A percentile compares a stretch with the other conserved stretches of the same genome.
Evolutionary conservation across 805 yeast species (phyloP).

Genomic region (Komagataella mondaviorum): DNA sequence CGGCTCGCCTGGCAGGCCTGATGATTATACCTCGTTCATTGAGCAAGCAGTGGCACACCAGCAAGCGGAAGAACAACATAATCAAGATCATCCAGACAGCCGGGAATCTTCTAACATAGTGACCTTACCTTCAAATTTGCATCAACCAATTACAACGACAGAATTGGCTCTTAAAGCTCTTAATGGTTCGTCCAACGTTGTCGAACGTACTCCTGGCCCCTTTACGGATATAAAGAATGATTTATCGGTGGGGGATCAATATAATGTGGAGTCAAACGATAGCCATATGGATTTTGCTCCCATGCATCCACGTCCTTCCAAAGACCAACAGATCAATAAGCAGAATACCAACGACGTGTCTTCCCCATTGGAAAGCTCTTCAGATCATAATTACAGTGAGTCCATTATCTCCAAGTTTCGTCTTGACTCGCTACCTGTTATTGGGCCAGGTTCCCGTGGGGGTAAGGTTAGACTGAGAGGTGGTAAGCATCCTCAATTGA

Average conservation of each 20-base stretch:
- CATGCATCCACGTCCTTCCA: not conserved
- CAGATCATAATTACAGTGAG: slow-evolving; percentile 6
- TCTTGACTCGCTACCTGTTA: slow-evolving; percentile 3
- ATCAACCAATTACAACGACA: not conserved
- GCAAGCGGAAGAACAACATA: not conserved
- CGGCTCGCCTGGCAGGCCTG: not conserved
- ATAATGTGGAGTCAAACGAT: not conserved
- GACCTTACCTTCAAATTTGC: not conserved
- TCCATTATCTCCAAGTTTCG: slow-evolving; percentile 7
- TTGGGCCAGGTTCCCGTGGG: slow-evolving; percentile 1
- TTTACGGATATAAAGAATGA: not conserved
- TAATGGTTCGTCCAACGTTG: not conserved
- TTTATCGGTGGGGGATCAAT: not conserved
- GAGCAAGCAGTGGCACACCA: not conserved
- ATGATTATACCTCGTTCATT: not conserved
- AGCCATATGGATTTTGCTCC: not conserved
- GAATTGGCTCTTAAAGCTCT: not conserved
- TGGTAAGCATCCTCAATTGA: not conserved
- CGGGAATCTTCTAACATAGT: not conserved
- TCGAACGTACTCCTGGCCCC: not conserved
- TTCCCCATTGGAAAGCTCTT: not conserved
- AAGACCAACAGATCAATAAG: not conserved
- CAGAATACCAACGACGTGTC: not conserved
- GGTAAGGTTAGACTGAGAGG: not conserved
- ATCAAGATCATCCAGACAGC: not conserved